phyloP scores from a whole-genome alignment of 148 eudicot genomes.

The Euryodendron excelsum region DNA sequence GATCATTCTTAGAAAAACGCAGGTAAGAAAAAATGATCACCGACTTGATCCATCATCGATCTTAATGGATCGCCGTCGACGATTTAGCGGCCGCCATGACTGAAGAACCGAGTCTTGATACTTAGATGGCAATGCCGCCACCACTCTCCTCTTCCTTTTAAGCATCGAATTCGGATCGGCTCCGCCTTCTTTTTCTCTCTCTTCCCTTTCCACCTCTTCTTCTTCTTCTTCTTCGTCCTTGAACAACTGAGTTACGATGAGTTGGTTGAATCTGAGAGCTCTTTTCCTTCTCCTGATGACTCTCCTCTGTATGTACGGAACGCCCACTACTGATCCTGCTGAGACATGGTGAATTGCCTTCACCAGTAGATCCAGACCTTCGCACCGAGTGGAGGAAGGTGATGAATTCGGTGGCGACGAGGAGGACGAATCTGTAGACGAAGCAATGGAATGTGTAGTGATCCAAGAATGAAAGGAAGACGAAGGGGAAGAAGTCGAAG shows the following conservation, averaged over 20 bases:
- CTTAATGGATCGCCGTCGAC: constrained; percentile 10
- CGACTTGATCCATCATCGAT: constrained; percentile 15
- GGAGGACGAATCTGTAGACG: constrained; percentile 36
- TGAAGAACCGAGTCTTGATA: constrained; percentile 29
- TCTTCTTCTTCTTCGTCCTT: too few species aligned
- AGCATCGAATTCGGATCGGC: background rate
- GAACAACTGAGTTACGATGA: constrained; percentile 7
- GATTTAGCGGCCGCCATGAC: constrained; percentile 25
- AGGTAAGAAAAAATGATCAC: background rate
- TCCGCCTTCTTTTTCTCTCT: background rate
- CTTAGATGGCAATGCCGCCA: constrained; percentile 26
- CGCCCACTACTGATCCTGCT: constrained; percentile 53
- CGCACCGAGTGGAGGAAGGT: constrained; percentile 31
- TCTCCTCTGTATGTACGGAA: constrained; percentile 67
- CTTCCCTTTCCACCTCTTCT: constrained; percentile 7
- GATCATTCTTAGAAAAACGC: constrained; percentile 1
- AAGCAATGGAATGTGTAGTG: constrained; percentile 28
- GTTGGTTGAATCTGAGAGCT: constrained; percentile 31
- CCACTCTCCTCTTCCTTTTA: constrained; percentile 23
- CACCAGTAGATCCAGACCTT: constrained; percentile 71
- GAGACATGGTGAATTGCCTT: constrained; percentile 60
- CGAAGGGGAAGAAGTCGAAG: constrained; percentile 25
- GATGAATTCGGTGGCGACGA: constrained; percentile 14
- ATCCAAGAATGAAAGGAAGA: constrained; percentile 31
- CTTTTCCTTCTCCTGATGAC: constrained; percentile 52